Base-by-base conservation (phyloP, 805 yeast species). In the Blastobotrys chiropterorum region DNA sequence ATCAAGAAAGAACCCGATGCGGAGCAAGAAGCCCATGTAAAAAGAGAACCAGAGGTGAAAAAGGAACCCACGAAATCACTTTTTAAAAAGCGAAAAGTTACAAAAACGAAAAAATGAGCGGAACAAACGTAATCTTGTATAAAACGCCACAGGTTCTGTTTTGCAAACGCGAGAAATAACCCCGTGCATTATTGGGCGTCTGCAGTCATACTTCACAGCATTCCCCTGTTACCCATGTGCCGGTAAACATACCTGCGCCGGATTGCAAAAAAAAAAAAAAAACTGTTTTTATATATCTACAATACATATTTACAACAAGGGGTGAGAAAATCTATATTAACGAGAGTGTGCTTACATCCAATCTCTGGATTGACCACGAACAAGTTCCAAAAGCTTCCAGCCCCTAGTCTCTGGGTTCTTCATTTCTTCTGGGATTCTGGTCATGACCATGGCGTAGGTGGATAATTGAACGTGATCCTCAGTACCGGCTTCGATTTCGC, bases 381-480 rank as follows among this genome's bases (percentile, higher is more conserved):
- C 97, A 67, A 92, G 87, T 72, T 92, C 98, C 64, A 92, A 70
- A 51, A 94, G 82, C 74, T 87, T 88, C 99, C 99, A 94, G 34
- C 99, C 99, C 65, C 88, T 96, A 20, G 99, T 94, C 63, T 83
- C 90, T 50, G 80, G 78, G 67, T 94, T 86, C 56, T 83, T 96
- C 64, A 94, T 81, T 55, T 90, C 90, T 69, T 90, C 99, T 2
- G 97, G 90, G 49, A 87, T 75, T 69, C 99, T 82, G 16, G 99
- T 90, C 61, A 94, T 74, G 19, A 92, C 99, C 90, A 94, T 81
- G 41, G 96, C 98, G 67, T 94, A 94, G n/a, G 95, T 84, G 62
- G 95, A 83, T 78, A 88, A 79, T 68, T 88, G 82, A 60, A 94
- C 88, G 69, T 90, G 90, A 62, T 90, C 96, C 65, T 90, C 96